Evolutionary conservation across 176 grass and related monocot species (phyloP).

Genomic region (Zea mays): Zm-B73-REFERENCE-NAM-5.0 NC_050102.1:39690001-39690500

Average conservation of each 20-base stretch:
- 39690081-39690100: constrained; percentile 41
- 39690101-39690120: constrained; percentile 45
- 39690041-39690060: constrained; percentile 39
- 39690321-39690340: constrained; percentile 12
- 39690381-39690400: not conserved
- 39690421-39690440: not conserved
- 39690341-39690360: not conserved
- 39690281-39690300: constrained; percentile 49
- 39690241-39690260: constrained; percentile 31
- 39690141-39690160: constrained; percentile 34
- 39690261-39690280: constrained; percentile 38
- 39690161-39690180: constrained; percentile 39
- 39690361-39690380: not conserved
- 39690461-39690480: not conserved
- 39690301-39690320: constrained; percentile 44
- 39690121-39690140: constrained; percentile 37
- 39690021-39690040: not conserved
- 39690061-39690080: constrained; percentile 37
- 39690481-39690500: not conserved
- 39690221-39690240: constrained; percentile 37
- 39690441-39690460: constrained; percentile 23
- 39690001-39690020: not conserved
- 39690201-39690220: constrained; percentile 27
- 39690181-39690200: constrained; percentile 37
- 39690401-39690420: not conserved